These are phyloP conservation scores for Hymenoscyphus fructigenus DNA, from an alignment of 2,329 filamentous ascomycete species.

Conservation along the genomic window DNA sequence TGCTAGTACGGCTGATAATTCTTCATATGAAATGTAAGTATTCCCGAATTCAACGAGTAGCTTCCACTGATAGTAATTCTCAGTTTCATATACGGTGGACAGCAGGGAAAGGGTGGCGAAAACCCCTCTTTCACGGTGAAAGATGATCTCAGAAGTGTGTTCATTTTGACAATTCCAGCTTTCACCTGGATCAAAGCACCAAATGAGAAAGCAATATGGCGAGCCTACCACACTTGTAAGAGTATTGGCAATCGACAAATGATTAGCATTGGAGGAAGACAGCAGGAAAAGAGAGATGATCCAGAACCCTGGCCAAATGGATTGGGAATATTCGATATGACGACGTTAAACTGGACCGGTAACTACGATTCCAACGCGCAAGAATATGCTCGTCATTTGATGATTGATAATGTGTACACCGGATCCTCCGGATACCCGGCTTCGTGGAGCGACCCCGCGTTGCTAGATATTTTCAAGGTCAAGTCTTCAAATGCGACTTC, in stretches of 20 bases:
- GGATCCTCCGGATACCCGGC: neutral
- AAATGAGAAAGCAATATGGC: conserved; percentile 5
- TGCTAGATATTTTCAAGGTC: neutral
- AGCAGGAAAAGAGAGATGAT: neutral
- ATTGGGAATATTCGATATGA: neutral
- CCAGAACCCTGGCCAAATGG: neutral
- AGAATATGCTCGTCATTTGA: neutral
- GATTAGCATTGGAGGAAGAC: conserved; percentile 18
- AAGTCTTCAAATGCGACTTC: neutral
- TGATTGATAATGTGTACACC: neutral
- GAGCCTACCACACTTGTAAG: conserved; percentile 15
- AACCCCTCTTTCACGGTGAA: neutral
- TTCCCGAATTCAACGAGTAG: neutral
- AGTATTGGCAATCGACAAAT: conserved; percentile 19
- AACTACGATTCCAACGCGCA: neutral
- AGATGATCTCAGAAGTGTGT: conserved; percentile 11
- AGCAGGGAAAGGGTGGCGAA: neutral
- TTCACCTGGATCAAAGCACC: conserved; percentile 19
- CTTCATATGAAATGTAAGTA: conserved; percentile 2
- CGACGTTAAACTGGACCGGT: neutral
- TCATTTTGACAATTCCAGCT: conserved; percentile 21
- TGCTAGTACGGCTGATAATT: neutral
- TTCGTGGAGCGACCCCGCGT: neutral
- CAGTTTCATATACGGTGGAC: neutral
- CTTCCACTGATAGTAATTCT: neutral